A percentile compares a stretch with the other conserved stretches of the same genome.
Conservation (phyloP, 202 grass and related monocot species). For the Setaria italica region DNA sequence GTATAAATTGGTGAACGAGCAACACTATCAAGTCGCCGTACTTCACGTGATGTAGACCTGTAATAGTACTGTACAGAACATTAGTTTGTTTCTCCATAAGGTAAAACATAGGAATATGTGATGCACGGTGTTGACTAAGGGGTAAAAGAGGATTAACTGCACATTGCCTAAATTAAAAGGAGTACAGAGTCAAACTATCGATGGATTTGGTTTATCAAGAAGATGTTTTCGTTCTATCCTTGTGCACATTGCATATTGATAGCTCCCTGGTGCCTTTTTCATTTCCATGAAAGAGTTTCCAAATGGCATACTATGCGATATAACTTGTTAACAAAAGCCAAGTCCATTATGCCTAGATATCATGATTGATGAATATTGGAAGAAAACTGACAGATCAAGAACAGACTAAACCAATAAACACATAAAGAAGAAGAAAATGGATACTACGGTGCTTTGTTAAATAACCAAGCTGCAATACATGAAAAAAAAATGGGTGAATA, state of each 20-base stretch:
- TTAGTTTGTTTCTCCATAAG: conserved; percentile 42
- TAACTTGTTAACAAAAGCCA: neutral
- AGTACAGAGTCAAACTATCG: neutral
- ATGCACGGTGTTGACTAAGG: conserved; percentile 15
- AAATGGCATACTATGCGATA: conserved; percentile 2
- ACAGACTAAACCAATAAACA: neutral
- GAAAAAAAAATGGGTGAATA: neutral
- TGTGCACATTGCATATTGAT: neutral
- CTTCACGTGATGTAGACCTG: conserved; percentile 96
- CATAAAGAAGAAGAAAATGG: neutral
- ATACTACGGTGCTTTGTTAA: neutral
- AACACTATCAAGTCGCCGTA: conserved; percentile 91
- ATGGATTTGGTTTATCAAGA: conserved; percentile 16
- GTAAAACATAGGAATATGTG: neutral
- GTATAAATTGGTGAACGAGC: conserved; percentile 98
- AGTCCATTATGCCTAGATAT: conserved; percentile 12
- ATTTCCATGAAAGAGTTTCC: conserved; percentile 1
- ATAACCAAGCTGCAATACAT: conserved; percentile 21
- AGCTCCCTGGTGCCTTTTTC: conserved; percentile 1
- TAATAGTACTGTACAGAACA: conserved; percentile 83
- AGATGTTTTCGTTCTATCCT: neutral
- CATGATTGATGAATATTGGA: neutral
- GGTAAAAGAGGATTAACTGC: neutral
- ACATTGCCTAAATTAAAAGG: neutral
- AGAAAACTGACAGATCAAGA: neutral